Percentiles rank a stretch among this genome's conserved stretches.
These are phyloP conservation scores for Globisporangium cederbergense DNA, from an alignment of 352 stramenopile genomes.

Conservation along the genomic window DNA sequence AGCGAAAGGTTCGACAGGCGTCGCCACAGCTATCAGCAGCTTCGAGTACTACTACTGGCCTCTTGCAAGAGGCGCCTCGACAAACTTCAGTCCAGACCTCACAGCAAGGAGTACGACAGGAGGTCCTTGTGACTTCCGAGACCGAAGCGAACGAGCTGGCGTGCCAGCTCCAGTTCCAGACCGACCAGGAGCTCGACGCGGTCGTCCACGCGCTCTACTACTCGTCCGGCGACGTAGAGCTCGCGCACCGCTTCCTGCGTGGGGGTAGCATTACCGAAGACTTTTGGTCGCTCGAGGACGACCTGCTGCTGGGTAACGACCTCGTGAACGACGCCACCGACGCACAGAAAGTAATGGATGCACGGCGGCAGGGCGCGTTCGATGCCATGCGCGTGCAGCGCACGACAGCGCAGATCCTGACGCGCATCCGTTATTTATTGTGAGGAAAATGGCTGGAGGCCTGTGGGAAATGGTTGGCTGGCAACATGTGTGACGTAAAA, in stretches of 20 bases:
- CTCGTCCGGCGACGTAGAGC: slow-evolving; percentile 26
- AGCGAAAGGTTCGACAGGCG: slow-evolving; percentile 2
- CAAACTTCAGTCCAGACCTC: neutral
- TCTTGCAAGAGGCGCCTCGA: neutral
- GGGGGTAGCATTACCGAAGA: slow-evolving; percentile 21
- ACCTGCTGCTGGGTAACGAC: slow-evolving; percentile 39
- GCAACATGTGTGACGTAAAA: neutral
- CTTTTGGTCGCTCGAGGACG: slow-evolving; percentile 52
- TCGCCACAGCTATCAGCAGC: neutral
- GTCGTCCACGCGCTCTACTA: slow-evolving; percentile 47
- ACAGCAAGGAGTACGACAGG: neutral
- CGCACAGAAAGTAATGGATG: slow-evolving; percentile 18
- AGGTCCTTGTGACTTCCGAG: slow-evolving; percentile 21
- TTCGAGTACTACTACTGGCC: neutral
- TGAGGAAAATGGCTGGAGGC: slow-evolving; percentile 21
- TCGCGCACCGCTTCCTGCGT: slow-evolving; percentile 33
- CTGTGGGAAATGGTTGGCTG: neutral
- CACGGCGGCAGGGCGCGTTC: slow-evolving; percentile 32
- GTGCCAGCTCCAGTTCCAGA: slow-evolving; percentile 33
- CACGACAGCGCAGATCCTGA: slow-evolving; percentile 37
- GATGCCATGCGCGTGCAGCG: slow-evolving; percentile 34
- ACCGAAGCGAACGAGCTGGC: slow-evolving; percentile 26
- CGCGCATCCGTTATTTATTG: slow-evolving; percentile 59
- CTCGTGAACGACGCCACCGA: slow-evolving; percentile 12
- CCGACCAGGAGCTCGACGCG: slow-evolving; percentile 19